Evolutionary conservation across 140 eudicot species (phyloP).

Genomic region (Bidens hawaiensis): DNA sequence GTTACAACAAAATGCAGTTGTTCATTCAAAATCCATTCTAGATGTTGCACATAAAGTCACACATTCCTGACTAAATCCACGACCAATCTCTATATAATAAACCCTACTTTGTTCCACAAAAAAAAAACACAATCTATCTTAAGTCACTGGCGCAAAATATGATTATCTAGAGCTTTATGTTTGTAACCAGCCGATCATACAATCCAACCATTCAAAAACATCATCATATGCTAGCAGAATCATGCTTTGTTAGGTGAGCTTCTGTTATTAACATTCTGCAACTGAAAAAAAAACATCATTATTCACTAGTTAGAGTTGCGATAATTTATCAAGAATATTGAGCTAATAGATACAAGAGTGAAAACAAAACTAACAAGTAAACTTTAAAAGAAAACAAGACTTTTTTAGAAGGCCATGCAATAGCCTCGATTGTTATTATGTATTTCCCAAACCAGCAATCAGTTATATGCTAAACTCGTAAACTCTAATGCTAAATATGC

Average conservation of each 20-base stretch:
- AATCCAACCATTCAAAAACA: too few species aligned
- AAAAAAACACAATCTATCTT: background rate
- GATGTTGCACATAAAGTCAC: background rate
- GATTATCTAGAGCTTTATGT: background rate
- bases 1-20: too few species aligned
- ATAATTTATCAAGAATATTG: background rate
- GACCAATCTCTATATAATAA: too few species aligned
- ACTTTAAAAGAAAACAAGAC: too few species aligned
- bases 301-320: background rate
- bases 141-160: too few species aligned
- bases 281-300: background rate
- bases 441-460: too few species aligned
- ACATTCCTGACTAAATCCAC: background rate
- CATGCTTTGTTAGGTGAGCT: background rate
- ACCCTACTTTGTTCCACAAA: background rate
- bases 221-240: too few species aligned
- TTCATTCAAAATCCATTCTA: background rate
- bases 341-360: background rate
- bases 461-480: too few species aligned
- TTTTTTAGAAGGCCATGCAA: too few species aligned
- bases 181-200: background rate
- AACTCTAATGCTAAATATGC: too few species aligned
- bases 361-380: background rate
- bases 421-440: too few species aligned
- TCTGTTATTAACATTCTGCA: background rate